phyloP scores from a whole-genome alignment of 108 stramenopile species.

The Mayamaea pseudoterrestris region DNA sequence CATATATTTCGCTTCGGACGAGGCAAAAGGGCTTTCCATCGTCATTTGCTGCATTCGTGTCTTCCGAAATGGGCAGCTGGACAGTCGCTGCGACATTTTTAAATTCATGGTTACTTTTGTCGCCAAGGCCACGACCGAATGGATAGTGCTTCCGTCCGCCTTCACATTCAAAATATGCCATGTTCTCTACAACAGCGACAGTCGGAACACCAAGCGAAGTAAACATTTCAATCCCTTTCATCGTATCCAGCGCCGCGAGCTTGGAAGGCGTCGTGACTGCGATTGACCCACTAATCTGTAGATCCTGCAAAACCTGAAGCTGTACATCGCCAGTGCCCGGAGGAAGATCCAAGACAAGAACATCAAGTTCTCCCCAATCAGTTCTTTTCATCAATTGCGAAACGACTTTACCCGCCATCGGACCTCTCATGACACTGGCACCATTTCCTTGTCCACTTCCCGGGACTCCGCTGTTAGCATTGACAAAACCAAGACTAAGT shows the following conservation, averaged over 20 bases:
- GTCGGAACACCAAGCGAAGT: slow-evolving; percentile 84
- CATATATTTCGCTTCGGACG: slow-evolving; percentile 22
- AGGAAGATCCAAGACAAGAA: slow-evolving; percentile 94
- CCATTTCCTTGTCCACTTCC: slow-evolving; percentile 59
- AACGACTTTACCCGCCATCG: slow-evolving; percentile 87
- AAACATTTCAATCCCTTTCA: slow-evolving; percentile 97
- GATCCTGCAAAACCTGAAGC: slow-evolving; percentile 89
- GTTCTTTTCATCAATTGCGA: slow-evolving; percentile 89
- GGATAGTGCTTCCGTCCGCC: slow-evolving; percentile 75
- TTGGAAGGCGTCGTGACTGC: slow-evolving; percentile 96
- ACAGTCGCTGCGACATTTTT: slow-evolving; percentile 23
- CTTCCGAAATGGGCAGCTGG: slow-evolving; percentile 63
- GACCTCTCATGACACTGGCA: slow-evolving; percentile 78
- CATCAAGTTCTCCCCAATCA: slow-evolving; percentile 98
- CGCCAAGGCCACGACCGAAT: no score
- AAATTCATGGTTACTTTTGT: slow-evolving; percentile 15
- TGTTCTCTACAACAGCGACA: slow-evolving; percentile 96
- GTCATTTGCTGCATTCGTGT: slow-evolving; percentile 57
- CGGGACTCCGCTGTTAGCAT: slow-evolving; percentile 73
- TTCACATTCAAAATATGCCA: slow-evolving; percentile 85
- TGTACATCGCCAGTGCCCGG: slow-evolving; percentile 99
- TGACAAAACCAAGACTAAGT: slow-evolving; percentile 81
- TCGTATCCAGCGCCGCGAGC: slow-evolving; percentile 87
- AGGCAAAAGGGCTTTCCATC: slow-evolving; percentile 52
- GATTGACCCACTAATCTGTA: slow-evolving; percentile 92